These are phyloP conservation scores for Dendrobium catenatum DNA, from an alignment of 106 monocot species.

Conservation along the genomic window DNA sequence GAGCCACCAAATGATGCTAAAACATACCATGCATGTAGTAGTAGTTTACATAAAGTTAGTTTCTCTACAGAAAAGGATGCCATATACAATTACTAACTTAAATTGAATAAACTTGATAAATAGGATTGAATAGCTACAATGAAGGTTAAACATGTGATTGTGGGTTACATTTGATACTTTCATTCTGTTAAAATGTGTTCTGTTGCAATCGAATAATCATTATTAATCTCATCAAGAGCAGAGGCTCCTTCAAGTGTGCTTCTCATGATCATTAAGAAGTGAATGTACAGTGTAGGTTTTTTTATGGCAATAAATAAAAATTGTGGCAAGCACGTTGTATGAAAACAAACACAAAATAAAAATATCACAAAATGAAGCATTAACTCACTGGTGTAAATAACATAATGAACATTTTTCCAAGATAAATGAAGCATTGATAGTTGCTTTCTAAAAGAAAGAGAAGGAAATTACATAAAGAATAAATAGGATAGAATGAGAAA, in stretches of 20 bases:
- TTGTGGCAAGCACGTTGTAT: background rate
- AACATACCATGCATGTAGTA: background rate
- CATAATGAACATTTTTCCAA: too few species aligned
- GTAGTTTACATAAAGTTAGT: background rate
- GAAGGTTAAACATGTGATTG: background rate
- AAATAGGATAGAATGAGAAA: background rate
- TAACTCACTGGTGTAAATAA: background rate
- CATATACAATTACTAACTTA: background rate
- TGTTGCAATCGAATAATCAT: background rate
- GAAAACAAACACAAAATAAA: background rate
- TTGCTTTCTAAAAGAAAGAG: too few species aligned
- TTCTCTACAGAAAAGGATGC: background rate
- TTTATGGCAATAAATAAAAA: background rate
- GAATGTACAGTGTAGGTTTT: background rate
- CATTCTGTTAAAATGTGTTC: too few species aligned
- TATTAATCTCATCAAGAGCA: background rate
- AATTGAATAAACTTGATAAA: background rate
- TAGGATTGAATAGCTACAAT: background rate
- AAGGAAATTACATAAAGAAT: too few species aligned
- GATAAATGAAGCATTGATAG: too few species aligned
- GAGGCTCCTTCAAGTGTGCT: background rate
- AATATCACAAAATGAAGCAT: background rate
- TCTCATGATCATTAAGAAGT: background rate
- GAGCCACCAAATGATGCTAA: background rate
- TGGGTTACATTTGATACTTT: background rate